Evolutionary conservation across 2,329 filamentous ascomycete species (phyloP), one percentile per base, ranked within the genome.

Genomic region (Emergomyces pasteurianus): DNA sequence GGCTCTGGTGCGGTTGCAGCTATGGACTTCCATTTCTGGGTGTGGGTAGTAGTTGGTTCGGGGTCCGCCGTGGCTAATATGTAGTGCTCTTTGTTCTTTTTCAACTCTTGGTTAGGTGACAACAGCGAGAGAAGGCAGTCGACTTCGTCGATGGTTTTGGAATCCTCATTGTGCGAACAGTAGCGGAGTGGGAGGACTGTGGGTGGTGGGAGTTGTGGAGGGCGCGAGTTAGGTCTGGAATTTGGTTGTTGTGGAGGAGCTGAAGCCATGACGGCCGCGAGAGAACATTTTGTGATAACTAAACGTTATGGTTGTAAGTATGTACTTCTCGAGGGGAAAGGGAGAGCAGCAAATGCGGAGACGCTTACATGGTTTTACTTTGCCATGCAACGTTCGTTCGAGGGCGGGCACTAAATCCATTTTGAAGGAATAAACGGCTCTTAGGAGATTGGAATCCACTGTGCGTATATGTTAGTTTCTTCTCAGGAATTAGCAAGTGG

Each of bases 401-500:
- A 96, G 78, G 26, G 87, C 84, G 43, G 83, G 81, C 57, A 88
- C 78, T n/a, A 96, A 79, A 64, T 95, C 88, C 88, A 96, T 96
- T 70, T 92, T 94, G 78, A 89, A 94, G 57, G 84, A 83, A 65
- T 87, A 84, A 26, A 91, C 86, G 72, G 95, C 90, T 69, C 84
- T 82, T 58, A 97, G 83, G 68, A 97, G 89, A 65, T 91, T 85
- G 62, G 90, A 89, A 71, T 96, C 92, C 63, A 96, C 86, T 84
- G 67, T 31, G 14, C 21, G 40, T 14, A 43, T 40, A 49, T 59
- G 59, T 43, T 56, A 47, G 43, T 47, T 10, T 47, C 7, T 21
- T 1, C 9, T n/a, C 21, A 23, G 43, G 43, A 23, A 52, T 58
- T 26, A 36, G 21, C n/a, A 23, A 40, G 23, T n/a, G n/a, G 34